Base-by-base conservation (phyloP, 2,329 filamentous ascomycete genomes). In the Pyricularia sp. region DNA sequence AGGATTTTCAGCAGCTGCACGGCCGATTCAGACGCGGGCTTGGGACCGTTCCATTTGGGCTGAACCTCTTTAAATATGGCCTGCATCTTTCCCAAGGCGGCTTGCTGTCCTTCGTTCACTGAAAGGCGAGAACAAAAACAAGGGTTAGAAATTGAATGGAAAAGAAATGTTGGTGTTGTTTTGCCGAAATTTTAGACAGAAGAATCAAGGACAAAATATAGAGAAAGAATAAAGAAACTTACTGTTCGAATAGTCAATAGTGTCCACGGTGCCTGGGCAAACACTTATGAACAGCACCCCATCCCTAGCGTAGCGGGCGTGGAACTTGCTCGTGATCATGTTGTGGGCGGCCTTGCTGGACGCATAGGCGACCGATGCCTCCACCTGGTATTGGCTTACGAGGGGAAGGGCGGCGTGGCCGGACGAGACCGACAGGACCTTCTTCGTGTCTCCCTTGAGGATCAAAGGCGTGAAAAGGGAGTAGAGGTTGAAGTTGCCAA, bases 391-490 rank as follows among this genome's bases (percentile, higher is more conserved):
- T 0, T 81, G 68, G 14, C 76, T 77, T 68, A 77, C 78, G 1
- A 85, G 68, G 1, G 84, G 81, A 0, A 78, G 23, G 69, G 88
- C 85, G 0, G 81, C 83, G 61, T 81, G 69, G 26, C 84, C 85
- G 0, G 74, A 81, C 7, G 82, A 80, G 5, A 89, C 80, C 26
- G 79, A 72, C 30, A 85, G 79, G n/a, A 87, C 78, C 73, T 88
- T 88, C 74, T 88, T 88, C 14, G 70, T 73, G 0, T 75, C 72
- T 4, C 86, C 82, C 64, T 84, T 82, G 1, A 79, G 75, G 36
- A 90, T 76, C 0, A 88, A 78, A 0, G 87, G 85, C 0, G 85
- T 64, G 73, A 86, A 87, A 1, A 82, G 72, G 71, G 84, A 84
- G 74, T 85, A 81, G 0, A 86, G 78, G 70, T 87, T 80, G 68